phyloP scores from a whole-genome alignment of 164 flowering plant species.

The Malania oleifera region DNA sequence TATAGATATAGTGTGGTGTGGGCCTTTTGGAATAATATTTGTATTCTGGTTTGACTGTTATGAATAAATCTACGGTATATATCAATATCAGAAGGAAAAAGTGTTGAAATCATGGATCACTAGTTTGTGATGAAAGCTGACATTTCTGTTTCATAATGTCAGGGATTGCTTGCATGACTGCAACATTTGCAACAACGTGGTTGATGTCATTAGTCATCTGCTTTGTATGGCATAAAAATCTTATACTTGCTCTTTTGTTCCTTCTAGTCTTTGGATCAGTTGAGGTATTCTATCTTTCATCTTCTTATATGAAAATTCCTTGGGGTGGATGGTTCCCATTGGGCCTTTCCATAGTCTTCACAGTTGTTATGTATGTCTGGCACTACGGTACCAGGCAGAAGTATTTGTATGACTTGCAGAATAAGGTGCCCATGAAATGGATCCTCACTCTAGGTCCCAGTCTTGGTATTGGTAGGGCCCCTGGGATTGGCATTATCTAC shows the following conservation, averaged over 20 bases:
- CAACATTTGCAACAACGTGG: conserved; percentile 51
- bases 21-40: no score
- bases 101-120: background rate
- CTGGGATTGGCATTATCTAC: conserved; percentile 71
- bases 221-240: conserved; percentile 47
- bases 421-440: conserved; percentile 65
- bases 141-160: conserved; percentile 18
- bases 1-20: no score
- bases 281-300: conserved; percentile 47
- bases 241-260: conserved; percentile 31
- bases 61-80: no score
- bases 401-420: conserved; percentile 51
- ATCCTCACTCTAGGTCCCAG: conserved; percentile 62
- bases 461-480: conserved; percentile 61
- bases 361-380: conserved; percentile 63
- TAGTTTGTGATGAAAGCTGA: conserved; percentile 2
- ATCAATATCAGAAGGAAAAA: no score
- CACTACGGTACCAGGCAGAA: conserved; percentile 56
- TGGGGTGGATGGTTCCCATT: conserved; percentile 68
- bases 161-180: conserved; percentile 51
- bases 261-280: conserved; percentile 47
- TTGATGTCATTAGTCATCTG: conserved; percentile 46
- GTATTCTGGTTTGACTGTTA: no score
- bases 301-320: conserved; percentile 36
- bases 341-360: conserved; percentile 32